Base-by-base conservation (phyloP, 1,284 basidiomycete species). In the Megacollybia platyphylla region DNA sequence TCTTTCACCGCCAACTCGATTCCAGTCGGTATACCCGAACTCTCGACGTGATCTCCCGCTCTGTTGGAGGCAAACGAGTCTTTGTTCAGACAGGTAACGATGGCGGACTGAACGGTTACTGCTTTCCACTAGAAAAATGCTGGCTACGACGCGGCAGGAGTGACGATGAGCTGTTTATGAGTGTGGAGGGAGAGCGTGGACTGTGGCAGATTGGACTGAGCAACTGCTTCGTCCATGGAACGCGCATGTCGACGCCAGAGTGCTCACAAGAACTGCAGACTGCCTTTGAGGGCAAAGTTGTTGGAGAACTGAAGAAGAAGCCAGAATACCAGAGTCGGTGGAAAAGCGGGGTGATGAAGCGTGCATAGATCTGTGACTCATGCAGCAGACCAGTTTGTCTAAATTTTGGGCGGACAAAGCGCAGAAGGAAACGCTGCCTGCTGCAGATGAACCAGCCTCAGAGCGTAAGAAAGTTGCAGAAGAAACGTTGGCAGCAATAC, bases 401-500 rank as follows among this genome's bases (percentile, higher is more conserved):
- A 34, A 34, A 34, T 34, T 11, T 15, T 34, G 31, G 31, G 15
- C 10, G 31, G 4, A 11, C 3, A 24, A 24, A 5, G 31, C 4
- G 2, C 31, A 34, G 31, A 11, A 11, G 2, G 11, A 34, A 34
- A 11, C 11, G 4, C 31, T 6, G 15, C 11, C 31, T 31, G 9
- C 30, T 9, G 30, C 31, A 34, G 6, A 11, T 11, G 39, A 29
- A 5, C 5, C 39, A 26, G n/a, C 11, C 15, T 11, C 26, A 40
- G 5, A n/a, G 8, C 39, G 39, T 9, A 46, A 46, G 36, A 49
- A 56, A 39, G 60, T 65, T 32, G 63, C 63, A 7, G 47, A 54
- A 26, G 49, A 55, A 24, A 65, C 64, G 1, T 52, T 67, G 7
- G 51, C 50, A 8, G 61, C 60, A 13, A 61, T 67, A 41, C 51